phyloP scores from a whole-genome alignment of 2,329 filamentous ascomycete species.

The Pestalotiopsis sp. region DNA sequence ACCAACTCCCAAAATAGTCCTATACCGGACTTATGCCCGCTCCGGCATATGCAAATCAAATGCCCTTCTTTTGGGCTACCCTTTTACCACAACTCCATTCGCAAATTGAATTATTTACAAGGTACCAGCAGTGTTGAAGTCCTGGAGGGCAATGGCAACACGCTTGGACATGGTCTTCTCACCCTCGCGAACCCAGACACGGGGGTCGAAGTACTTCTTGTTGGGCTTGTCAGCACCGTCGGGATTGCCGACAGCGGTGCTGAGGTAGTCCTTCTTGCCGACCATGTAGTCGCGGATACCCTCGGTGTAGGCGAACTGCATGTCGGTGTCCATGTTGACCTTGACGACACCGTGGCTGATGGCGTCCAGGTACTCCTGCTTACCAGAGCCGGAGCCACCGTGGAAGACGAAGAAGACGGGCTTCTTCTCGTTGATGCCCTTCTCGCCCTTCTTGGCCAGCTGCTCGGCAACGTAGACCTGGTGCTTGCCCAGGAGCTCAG shows the following conservation, averaged over 20 bases:
- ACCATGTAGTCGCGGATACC: conserved; percentile 95
- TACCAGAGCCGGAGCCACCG: conserved; percentile 89
- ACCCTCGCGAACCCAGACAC: conserved; percentile 94
- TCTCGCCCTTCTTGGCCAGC: conserved; percentile 41
- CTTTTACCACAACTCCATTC: not conserved
- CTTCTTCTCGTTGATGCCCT: conserved; percentile 57
- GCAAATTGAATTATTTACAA: conserved; percentile 56
- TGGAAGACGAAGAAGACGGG: conserved; percentile 99
- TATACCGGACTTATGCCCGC: not conserved
- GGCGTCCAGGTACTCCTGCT: conserved; percentile 87
- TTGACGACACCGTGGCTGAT: conserved; percentile 96
- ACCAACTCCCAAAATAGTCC: not conserved
- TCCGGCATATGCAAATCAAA: not conserved
- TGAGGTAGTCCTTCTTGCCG: conserved; percentile 93
- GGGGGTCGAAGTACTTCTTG: conserved; percentile 92
- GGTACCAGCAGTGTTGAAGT: conserved; percentile 86
- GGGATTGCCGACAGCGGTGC: conserved; percentile 87
- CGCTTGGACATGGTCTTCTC: conserved; percentile 95
- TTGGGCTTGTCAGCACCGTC: conserved; percentile 97
- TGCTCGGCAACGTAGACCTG: conserved; percentile 88
- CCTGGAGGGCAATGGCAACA: conserved; percentile 78
- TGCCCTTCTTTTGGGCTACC: not conserved
- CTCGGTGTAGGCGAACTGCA: conserved; percentile 91
- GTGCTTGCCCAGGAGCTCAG: conserved; percentile 95
- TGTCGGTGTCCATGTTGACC: conserved; percentile 98